Evolutionary conservation across 2,329 filamentous ascomycete genomes (phyloP).

Genomic region (Aureobasidium sp.): DNA sequence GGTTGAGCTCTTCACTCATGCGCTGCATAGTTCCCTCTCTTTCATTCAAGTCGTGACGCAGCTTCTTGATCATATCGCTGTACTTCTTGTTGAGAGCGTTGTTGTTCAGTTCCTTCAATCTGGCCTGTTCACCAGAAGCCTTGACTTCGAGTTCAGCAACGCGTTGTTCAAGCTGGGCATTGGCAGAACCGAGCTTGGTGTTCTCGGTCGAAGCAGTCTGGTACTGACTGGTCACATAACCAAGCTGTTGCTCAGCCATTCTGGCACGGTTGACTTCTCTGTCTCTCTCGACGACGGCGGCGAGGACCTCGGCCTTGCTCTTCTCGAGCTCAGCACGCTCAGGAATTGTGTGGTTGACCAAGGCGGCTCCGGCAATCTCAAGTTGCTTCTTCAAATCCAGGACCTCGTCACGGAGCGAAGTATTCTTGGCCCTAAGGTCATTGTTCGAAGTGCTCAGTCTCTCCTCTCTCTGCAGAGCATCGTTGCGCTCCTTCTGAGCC

Average conservation of each 20-base stretch:
- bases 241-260: constrained; percentile 47
- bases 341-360: constrained; percentile 23
- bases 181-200: constrained; percentile 39
- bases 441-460: not conserved
- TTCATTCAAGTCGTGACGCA: constrained; percentile 20
- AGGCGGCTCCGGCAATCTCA: constrained; percentile 19
- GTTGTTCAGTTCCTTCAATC: constrained; percentile 20
- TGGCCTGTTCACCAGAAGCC: constrained; percentile 22
- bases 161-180: constrained; percentile 36
- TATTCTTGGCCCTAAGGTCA: not conserved
- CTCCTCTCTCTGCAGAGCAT: constrained; percentile 17
- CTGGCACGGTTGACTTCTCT: constrained; percentile 24
- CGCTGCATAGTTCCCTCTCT: constrained; percentile 22
- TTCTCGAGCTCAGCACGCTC: constrained; percentile 26
- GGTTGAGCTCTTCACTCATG: constrained; percentile 27
- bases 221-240: constrained; percentile 49
- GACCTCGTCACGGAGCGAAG: constrained; percentile 19
- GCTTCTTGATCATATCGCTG: constrained; percentile 19
- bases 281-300: constrained; percentile 15
- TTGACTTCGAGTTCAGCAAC: constrained; percentile 18
- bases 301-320: constrained; percentile 16
- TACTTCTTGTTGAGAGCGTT: constrained; percentile 16
- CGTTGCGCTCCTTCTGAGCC: constrained; percentile 20
- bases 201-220: constrained; percentile 48
- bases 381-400: constrained; percentile 22